Conservation (phyloP, 139 green algal species). For the Coelastrella sp. region DNA sequence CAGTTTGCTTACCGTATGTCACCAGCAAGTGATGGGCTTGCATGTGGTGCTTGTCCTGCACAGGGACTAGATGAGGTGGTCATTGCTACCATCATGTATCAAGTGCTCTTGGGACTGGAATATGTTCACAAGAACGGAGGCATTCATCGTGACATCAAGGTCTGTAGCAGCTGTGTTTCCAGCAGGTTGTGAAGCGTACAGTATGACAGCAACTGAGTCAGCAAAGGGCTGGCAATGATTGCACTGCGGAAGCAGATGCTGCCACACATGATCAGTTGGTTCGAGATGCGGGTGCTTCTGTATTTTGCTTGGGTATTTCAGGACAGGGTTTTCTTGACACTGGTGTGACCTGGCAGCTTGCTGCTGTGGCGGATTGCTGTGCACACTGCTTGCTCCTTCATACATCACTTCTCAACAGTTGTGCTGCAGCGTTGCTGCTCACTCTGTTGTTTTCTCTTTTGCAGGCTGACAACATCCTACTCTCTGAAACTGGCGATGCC, state of each 20-base stretch:
- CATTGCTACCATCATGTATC: constrained; percentile 96
- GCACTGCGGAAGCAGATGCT: no score
- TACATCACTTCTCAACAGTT: no score
- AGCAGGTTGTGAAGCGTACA: no score
- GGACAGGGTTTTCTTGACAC: no score
- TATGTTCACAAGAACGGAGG: constrained; percentile 96
- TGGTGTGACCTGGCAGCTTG: no score
- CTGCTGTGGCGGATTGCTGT: no score
- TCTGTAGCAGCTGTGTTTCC: background rate
- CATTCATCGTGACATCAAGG: constrained; percentile 99
- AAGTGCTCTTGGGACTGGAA: constrained; percentile 94
- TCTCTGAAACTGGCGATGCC: constrained; percentile 91
- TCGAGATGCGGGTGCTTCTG: no score
- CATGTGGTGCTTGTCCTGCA: background rate
- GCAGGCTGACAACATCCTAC: constrained; percentile 98
- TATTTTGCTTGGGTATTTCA: no score
- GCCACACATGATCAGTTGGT: no score
- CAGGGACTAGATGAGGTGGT: constrained; percentile 90
- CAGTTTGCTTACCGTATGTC: background rate
- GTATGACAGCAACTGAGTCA: background rate
- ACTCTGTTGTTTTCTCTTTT: constrained; percentile 56
- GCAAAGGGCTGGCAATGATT: no score
- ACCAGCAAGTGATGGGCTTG: background rate
- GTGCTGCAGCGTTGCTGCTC: no score
- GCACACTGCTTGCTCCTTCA: no score